Percentiles rank a stretch among this genome's conserved stretches.
Conservation (phyloP, 108 stramenopile genomes). For the Bacterosira constricta region DNA sequence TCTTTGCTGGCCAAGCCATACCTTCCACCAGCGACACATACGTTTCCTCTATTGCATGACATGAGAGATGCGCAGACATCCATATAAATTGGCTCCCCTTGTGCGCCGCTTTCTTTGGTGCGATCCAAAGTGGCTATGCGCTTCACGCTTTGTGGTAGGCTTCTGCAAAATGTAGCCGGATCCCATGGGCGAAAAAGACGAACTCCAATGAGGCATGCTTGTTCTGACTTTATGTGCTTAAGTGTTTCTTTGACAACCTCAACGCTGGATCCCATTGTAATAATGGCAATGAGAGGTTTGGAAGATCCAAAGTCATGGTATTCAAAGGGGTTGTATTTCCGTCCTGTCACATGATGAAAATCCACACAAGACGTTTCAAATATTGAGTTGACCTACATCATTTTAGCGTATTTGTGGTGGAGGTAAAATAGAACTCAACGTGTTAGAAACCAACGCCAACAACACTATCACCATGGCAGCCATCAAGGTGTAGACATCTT, state of each 20-base stretch:
- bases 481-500: neutral
- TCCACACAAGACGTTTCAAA: conserved; percentile 50
- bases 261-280: conserved; percentile 69
- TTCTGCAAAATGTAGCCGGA: conserved; percentile 35
- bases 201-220: conserved; percentile 56
- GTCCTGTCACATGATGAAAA: conserved; percentile 48
- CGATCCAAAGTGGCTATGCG: conserved; percentile 65
- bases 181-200: conserved; percentile 68
- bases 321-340: conserved; percentile 57
- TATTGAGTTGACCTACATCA: conserved; percentile 35
- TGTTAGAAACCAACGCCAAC: too few relatives aligned
- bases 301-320: conserved; percentile 60
- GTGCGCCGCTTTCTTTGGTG: conserved; percentile 64
- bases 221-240: conserved; percentile 50
- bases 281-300: conserved; percentile 54
- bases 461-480: too few relatives aligned
- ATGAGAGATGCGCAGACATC: conserved; percentile 73
- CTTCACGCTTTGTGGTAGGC: conserved; percentile 45
- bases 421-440: neutral
- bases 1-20: conserved; percentile 70
- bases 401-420: neutral
- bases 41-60: conserved; percentile 39
- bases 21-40: conserved; percentile 63
- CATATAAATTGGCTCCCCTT: conserved; percentile 68
- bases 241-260: conserved; percentile 60